These are phyloP conservation scores for Sphaerulina musiva DNA, from an alignment of 2,329 filamentous ascomycete species.

Conservation along the genomic window DNA sequence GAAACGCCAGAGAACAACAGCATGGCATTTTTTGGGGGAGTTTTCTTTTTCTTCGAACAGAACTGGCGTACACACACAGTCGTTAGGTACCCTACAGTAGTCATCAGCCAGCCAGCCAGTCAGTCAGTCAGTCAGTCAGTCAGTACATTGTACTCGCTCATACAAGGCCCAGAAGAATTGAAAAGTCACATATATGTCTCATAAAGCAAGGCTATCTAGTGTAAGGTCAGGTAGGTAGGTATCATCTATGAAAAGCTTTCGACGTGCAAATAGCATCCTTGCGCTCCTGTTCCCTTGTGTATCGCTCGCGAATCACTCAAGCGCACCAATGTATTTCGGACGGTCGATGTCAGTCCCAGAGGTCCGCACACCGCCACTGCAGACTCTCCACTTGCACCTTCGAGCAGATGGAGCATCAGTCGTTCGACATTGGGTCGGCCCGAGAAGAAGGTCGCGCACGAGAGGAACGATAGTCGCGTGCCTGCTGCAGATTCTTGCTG, in stretches of 20 bases:
- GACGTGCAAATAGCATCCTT: constrained; percentile 23
- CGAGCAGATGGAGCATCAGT: constrained; percentile 19
- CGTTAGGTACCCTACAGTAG: too few species aligned
- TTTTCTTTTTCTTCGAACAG: too few species aligned
- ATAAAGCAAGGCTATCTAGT: too few species aligned
- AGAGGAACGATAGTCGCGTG: constrained; percentile 14
- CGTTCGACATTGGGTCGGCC: constrained; percentile 21
- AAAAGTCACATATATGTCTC: too few species aligned
- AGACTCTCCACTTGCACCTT: constrained; percentile 24
- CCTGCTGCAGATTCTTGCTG: not conserved
- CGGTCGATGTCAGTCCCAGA: constrained; percentile 18
- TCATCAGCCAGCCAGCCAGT: too few species aligned
- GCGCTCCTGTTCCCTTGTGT: constrained; percentile 26
- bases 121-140: too few species aligned
- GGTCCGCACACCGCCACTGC: constrained; percentile 25
- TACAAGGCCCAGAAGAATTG: too few species aligned
- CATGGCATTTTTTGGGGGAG: too few species aligned
- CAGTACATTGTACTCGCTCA: too few species aligned
- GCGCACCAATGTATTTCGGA: constrained; percentile 20
- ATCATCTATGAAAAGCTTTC: constrained; percentile 19
- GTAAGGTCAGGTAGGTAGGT: too few species aligned
- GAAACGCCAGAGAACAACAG: too few species aligned
- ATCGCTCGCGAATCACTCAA: constrained; percentile 23
- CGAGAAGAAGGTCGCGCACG: constrained; percentile 22
- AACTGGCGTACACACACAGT: too few species aligned